These are phyloP conservation scores for Cladosporium velox DNA, from an alignment of 2,329 filamentous ascomycete species.

Conservation along the genomic window DNA sequence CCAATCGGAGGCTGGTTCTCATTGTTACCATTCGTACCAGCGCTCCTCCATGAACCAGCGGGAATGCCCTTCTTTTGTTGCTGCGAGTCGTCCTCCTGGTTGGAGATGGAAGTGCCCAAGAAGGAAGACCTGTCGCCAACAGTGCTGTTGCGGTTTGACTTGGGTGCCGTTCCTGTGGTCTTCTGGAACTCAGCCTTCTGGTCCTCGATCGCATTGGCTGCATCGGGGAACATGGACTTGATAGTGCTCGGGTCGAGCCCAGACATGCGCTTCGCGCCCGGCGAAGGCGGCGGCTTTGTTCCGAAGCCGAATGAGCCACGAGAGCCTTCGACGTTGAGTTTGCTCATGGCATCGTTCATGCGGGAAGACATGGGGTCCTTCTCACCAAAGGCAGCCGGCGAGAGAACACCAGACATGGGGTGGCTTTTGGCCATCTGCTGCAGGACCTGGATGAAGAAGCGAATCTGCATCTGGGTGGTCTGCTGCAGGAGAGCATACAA, in stretches of 20 bases:
- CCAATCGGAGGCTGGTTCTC: conserved; percentile 59
- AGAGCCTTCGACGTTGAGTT: conserved; percentile 82
- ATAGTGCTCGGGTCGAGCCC: conserved; percentile 92
- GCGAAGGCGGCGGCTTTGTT: conserved; percentile 70
- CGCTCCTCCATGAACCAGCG: conserved; percentile 77
- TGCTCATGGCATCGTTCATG: conserved; percentile 94
- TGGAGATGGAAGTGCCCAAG: conserved; percentile 72
- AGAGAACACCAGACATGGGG: conserved; percentile 93
- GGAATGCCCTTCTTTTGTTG: conserved; percentile 61
- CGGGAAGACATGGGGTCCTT: conserved; percentile 98
- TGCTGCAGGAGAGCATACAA: conserved; percentile 95
- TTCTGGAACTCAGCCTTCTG: conserved; percentile 98
- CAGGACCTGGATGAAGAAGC: conserved; percentile 97
- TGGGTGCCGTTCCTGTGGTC: conserved; percentile 84
- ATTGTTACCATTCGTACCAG: conserved; percentile 29
- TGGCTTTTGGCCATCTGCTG: conserved; percentile 99
- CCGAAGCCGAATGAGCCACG: conserved; percentile 75
- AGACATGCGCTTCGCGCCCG: conserved; percentile 85
- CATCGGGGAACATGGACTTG: conserved; percentile 98
- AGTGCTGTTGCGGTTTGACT: conserved; percentile 90
- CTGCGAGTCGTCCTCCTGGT: conserved; percentile 58
- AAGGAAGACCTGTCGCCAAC: conserved; percentile 77
- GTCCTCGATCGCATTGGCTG: conserved; percentile 95
- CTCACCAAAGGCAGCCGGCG: conserved; percentile 88
- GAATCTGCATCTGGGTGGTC: conserved; percentile 97